A percentile compares a stretch with the other conserved stretches of the same genome.
Conservation (phyloP, 2,329 filamentous ascomycete species). For the Pyrenochaeta sp. region DNA sequence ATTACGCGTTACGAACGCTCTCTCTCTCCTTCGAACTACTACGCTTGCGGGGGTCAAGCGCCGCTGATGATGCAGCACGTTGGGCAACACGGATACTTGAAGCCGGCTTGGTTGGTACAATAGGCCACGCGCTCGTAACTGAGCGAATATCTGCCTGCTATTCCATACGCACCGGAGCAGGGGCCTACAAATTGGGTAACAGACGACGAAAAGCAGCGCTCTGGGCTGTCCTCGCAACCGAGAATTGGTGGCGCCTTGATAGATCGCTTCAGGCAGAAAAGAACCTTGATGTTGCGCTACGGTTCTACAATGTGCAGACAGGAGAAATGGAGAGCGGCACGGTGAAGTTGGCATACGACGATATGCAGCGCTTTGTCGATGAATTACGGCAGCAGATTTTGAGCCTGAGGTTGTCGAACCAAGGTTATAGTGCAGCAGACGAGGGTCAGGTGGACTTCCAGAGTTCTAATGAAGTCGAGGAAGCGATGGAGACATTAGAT, state of each 20-base stretch:
- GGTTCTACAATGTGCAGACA: constrained; percentile 58
- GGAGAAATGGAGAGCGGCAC: constrained; percentile 21
- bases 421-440: constrained; percentile 52
- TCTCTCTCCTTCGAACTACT: constrained; percentile 82
- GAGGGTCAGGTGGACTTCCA: constrained; percentile 25
- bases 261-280: constrained; percentile 81
- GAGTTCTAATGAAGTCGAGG: constrained; percentile 39
- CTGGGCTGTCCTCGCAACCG: constrained; percentile 84
- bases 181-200: constrained; percentile 72
- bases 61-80: constrained; percentile 83
- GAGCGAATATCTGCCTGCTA: constrained; percentile 90
- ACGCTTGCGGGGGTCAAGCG: constrained; percentile 78
- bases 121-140: constrained; percentile 83
- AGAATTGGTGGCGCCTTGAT: constrained; percentile 80
- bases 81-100: constrained; percentile 87
- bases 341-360: constrained; percentile 55
- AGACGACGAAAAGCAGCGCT: constrained; percentile 85
- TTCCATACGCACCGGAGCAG: constrained; percentile 73
- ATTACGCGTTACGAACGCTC: constrained; percentile 81
- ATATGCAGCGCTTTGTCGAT: constrained; percentile 70
- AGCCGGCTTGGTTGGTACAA: constrained; percentile 70
- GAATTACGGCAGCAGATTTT: constrained; percentile 72
- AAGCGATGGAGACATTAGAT: constrained; percentile 48
- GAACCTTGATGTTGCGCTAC: constrained; percentile 75
- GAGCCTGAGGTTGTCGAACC: constrained; percentile 48